Conservation (phyloP, 768 basidiomycete species). For the Krasilnikovozyma curviuscula region DNA sequence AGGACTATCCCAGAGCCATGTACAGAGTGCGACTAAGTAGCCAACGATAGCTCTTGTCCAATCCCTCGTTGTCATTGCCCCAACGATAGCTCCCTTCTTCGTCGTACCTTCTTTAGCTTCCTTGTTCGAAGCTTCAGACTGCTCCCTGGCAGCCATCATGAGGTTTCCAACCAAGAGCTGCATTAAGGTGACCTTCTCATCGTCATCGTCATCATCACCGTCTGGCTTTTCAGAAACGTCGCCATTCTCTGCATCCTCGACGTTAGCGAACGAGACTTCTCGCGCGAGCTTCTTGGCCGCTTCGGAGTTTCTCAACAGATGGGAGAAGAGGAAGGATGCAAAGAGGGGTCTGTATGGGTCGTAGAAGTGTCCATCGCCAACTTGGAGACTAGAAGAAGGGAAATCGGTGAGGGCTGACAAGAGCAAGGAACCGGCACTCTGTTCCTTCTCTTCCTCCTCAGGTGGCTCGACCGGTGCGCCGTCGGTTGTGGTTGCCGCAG, state of each 20-base stretch:
- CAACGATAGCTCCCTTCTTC: background rate
- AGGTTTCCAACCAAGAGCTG: constrained; percentile 78
- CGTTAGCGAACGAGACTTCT: constrained; percentile 23
- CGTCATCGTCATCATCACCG: constrained; percentile 31
- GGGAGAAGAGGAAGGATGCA: constrained; percentile 24
- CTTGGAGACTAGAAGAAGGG: constrained; percentile 13
- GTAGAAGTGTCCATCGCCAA: constrained; percentile 12
- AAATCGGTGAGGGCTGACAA: constrained; percentile 28
- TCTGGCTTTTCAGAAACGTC: constrained; percentile 31
- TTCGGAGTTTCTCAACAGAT: constrained; percentile 28
- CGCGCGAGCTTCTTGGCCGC: constrained; percentile 29
- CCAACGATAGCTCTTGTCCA: constrained; percentile 79
- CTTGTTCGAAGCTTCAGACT: constrained; percentile 31
- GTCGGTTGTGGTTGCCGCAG: constrained; percentile 1
- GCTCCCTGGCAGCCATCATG: constrained; percentile 58
- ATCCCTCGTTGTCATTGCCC: constrained; percentile 36
- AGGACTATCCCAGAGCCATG: constrained; percentile 96
- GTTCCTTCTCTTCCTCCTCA: background rate
- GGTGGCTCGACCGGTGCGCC: constrained; percentile 12
- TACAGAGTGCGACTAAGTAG: constrained; percentile 60
- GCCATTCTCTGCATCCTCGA: constrained; percentile 21
- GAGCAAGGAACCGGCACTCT: constrained; percentile 27
- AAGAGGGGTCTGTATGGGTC: constrained; percentile 27
- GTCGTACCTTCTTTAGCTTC: constrained; percentile 35
- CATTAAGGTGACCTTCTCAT: constrained; percentile 44